Evolutionary conservation across 2,329 filamentous ascomycete genomes (phyloP).

Genomic region (Gremmenia infestans): DNA sequence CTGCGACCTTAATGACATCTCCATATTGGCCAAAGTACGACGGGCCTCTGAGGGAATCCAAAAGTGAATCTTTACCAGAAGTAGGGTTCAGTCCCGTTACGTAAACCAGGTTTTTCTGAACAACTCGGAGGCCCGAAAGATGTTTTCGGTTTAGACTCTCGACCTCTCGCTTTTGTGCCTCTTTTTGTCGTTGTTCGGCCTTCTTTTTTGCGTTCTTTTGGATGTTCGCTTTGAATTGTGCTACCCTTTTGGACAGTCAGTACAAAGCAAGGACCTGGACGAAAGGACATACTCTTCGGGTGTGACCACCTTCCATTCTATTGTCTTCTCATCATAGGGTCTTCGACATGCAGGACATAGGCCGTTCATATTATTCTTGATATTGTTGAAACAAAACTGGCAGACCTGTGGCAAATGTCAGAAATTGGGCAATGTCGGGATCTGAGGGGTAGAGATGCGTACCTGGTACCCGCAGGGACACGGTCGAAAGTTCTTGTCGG

Average conservation of each 20-base stretch:
- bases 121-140: conserved; percentile 87
- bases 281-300: conserved; percentile 74
- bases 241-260: conserved; percentile 47
- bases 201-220: conserved; percentile 92
- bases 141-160: conserved; percentile 96
- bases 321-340: conserved; percentile 94
- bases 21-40: conserved; percentile 99
- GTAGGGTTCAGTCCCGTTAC: conserved; percentile 91
- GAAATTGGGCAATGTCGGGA: conserved; percentile 5
- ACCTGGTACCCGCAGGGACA: conserved; percentile 99
- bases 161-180: conserved; percentile 91
- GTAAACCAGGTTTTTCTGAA: conserved; percentile 98
- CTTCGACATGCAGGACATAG: conserved; percentile 95
- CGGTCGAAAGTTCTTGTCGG: conserved; percentile 92
- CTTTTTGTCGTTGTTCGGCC: conserved; percentile 81
- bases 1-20: conserved; percentile 97
- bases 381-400: conserved; percentile 99
- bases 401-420: conserved; percentile 63
- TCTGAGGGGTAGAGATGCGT: conserved; percentile 30
- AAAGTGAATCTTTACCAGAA: conserved; percentile 84
- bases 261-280: conserved; percentile 4
- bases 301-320: conserved; percentile 93
- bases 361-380: conserved; percentile 96
- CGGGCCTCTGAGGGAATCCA: conserved; percentile 82
- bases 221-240: conserved; percentile 70